Percentiles rank a stretch among this genome's conserved stretches.
Conservation (phyloP, 164 flowering plant genomes). For the Litsea cubeba region DNA sequence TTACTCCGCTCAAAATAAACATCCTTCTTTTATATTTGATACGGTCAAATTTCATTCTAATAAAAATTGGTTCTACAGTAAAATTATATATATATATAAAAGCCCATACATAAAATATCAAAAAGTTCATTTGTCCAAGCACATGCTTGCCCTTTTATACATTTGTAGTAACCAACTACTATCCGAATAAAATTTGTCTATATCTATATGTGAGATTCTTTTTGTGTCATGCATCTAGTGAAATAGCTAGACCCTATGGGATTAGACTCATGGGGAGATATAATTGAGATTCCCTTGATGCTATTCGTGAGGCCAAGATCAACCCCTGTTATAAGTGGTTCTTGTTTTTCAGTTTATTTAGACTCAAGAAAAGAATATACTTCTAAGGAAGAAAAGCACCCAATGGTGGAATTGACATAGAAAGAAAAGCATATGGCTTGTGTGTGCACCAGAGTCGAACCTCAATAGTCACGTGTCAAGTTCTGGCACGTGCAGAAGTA, state of each 20-base stretch:
- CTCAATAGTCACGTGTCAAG: slow-evolving; percentile 5
- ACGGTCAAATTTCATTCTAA: too few species aligned
- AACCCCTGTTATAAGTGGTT: background rate
- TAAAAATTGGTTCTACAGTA: too few species aligned
- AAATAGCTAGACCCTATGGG: background rate
- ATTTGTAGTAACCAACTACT: too few species aligned
- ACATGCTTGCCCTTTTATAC: too few species aligned
- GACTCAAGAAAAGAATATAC: slow-evolving; percentile 5
- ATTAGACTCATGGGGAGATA: background rate
- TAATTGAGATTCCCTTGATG: background rate
- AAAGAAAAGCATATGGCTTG: slow-evolving; percentile 1
- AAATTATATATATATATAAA: too few species aligned
- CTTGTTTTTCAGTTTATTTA: background rate
- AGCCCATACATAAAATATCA: too few species aligned
- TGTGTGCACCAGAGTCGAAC: slow-evolving; percentile 5
- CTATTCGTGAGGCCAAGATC: background rate
- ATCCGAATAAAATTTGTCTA: too few species aligned
- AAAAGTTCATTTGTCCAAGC: too few species aligned
- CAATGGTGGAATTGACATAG: slow-evolving; percentile 4
- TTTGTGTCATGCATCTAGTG: too few species aligned
- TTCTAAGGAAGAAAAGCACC: slow-evolving; percentile 12
- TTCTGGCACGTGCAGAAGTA: background rate
- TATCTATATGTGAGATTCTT: too few species aligned
- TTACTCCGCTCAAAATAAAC: too few species aligned
- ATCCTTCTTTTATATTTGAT: too few species aligned